Evolutionary conservation across 176 grass and related monocot species (phyloP).

Genomic region (Ananas comosus): DNA sequence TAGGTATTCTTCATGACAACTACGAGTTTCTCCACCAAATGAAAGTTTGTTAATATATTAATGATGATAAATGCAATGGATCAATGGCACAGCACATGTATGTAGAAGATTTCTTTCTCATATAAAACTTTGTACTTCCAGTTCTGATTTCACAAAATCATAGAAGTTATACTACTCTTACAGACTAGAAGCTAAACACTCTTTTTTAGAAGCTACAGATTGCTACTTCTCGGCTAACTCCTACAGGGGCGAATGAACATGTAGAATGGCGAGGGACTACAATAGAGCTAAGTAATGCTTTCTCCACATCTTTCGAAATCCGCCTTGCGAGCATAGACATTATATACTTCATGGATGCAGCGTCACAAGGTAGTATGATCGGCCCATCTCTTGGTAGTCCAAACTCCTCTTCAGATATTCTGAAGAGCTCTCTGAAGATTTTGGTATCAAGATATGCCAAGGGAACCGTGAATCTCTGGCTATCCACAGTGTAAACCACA

Average conservation of each 20-base stretch:
- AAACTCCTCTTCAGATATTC: constrained; percentile 34
- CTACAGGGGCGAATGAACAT: neutral
- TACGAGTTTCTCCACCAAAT: too few species aligned
- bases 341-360: constrained; percentile 15
- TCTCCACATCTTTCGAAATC: constrained; percentile 15
- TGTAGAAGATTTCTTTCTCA: too few species aligned
- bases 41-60: too few species aligned
- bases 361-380: constrained; percentile 28
- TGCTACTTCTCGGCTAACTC: constrained; percentile 5
- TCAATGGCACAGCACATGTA: too few species aligned
- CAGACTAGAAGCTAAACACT: too few species aligned
- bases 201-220: constrained; percentile 7
- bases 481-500: constrained; percentile 29
- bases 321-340: constrained; percentile 18
- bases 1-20: too few species aligned
- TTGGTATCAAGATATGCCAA: constrained; percentile 6
- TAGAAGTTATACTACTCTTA: too few species aligned
- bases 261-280: neutral
- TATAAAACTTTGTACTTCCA: too few species aligned
- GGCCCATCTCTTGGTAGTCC: constrained; percentile 28
- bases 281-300: constrained; percentile 20
- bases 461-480: constrained; percentile 27
- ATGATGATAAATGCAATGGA: too few species aligned
- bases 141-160: too few species aligned
- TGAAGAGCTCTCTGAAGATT: constrained; percentile 30